Evolutionary conservation across 2,329 filamentous ascomycete genomes (phyloP), one percentile per base, ranked within the genome.

Genomic region (Curvularia hawaiiensis): DNA sequence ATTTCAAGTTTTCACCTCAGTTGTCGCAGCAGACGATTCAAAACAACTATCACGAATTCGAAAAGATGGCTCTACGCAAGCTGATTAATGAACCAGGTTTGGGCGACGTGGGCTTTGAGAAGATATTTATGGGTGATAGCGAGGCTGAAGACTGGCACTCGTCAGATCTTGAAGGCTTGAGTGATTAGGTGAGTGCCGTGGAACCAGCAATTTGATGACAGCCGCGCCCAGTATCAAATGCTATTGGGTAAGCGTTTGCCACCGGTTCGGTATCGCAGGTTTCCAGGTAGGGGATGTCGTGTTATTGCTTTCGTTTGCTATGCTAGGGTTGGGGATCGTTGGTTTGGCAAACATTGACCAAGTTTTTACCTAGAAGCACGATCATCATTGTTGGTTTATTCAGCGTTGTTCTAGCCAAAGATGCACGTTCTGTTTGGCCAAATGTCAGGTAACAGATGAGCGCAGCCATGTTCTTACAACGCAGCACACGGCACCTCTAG

Each of bases 31-130:
- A 51, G 39, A 59, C 61, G 40, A 66, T 66, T 20, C 49, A 58
- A 41, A 44, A 48, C 22, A 68, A 67, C 30, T 67, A 65, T 31
- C 35, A 35, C 7, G 63, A 63, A 24, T 66, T 68, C 11, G 38
- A 53, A n/a, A 46, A 55, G 49, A 35, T 31, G 28, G 60, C 56
- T 16, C 26, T 24, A 7, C 43, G 44, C 28, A 64, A 53, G 39
- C 18, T 18, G 51, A 30, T 11, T 20, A 14, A 50, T 9, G 39
- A n/a, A 12, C n/a, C 26, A 12, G 61, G 68, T 0, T 58, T 51
- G n/a, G 60, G 64, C 2, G 54, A 61, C 30, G 58, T 46, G 22
- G 52, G 46, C 1, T 69, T 66, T 50, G 66, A 70, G 50, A 53
- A 52, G n/a, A 60, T 65, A 3, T 69, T 69, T 35, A 3, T 68